Conservation (phyloP, 2,329 filamentous ascomycete species). For the Botrytis byssoidea region DNA sequence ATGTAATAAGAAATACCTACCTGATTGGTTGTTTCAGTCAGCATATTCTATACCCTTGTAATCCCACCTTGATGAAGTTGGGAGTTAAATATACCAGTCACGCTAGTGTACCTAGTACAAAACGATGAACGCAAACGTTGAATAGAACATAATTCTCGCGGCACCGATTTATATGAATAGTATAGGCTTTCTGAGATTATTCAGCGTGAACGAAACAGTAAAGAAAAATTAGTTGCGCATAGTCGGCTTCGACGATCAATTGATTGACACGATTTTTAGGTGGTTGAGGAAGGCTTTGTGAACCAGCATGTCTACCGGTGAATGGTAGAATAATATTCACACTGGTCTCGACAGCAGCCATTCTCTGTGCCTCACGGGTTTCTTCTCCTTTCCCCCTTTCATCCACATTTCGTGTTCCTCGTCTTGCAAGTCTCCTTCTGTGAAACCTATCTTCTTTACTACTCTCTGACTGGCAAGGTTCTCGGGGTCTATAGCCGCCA, state of each 20-base stretch:
- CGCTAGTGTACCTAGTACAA: not conserved
- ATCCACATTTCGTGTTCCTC: slow-evolving; percentile 9
- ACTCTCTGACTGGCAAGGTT: slow-evolving; percentile 30
- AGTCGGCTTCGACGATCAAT: not conserved
- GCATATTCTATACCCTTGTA: not conserved
- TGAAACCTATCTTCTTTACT: slow-evolving; percentile 29
- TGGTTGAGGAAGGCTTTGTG: not conserved
- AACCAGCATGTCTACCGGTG: not conserved
- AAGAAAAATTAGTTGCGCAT: not conserved
- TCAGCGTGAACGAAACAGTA: not conserved
- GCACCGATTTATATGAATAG: not conserved
- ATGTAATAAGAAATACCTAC: not conserved
- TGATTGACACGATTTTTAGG: not conserved
- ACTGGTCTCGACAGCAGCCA: slow-evolving; percentile 3
- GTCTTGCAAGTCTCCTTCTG: slow-evolving; percentile 24
- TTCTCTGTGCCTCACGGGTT: slow-evolving; percentile 2
- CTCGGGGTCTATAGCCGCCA: slow-evolving; percentile 26
- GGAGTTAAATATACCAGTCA: not conserved
- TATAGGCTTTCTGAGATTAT: not conserved
- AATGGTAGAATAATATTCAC: not conserved
- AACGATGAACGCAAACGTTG: not conserved
- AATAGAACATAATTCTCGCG: not conserved
- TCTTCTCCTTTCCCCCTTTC: not conserved
- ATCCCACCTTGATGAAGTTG: not conserved
- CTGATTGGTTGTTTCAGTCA: not conserved